Conservation (phyloP, 192 early-diverging fungal species). For the Gryganskiella cystojenkinii region DNA sequence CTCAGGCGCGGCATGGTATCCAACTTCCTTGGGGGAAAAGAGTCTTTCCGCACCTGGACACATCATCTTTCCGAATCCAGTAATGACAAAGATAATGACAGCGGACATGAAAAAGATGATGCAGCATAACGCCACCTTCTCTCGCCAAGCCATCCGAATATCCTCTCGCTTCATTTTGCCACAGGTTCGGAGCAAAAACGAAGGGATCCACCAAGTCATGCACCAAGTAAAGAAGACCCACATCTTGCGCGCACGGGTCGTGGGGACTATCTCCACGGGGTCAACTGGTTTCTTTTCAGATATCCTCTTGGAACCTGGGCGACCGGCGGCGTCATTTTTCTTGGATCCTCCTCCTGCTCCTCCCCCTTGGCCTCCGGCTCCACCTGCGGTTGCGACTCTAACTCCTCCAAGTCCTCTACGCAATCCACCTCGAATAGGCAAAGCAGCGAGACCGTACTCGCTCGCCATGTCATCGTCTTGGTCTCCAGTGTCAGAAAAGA, state of each 20-base stretch:
- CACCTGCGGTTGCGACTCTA: neutral
- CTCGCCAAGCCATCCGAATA: constrained; percentile 95
- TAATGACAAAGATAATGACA: constrained; percentile 87
- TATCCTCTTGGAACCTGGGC: neutral
- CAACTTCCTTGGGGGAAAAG: constrained; percentile 67
- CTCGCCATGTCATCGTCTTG: constrained; percentile 54
- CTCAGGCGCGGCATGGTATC: constrained; percentile 64
- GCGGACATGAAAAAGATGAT: constrained; percentile 84
- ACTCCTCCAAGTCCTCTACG: constrained; percentile 2
- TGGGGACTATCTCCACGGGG: constrained; percentile 60
- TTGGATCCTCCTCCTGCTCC: neutral
- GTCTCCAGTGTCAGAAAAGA: constrained; percentile 38
- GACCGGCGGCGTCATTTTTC: neutral
- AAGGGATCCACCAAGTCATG: constrained; percentile 87
- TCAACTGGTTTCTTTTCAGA: constrained; percentile 54
- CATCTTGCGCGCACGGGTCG: constrained; percentile 56
- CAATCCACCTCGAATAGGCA: constrained; percentile 2
- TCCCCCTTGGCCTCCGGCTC: neutral
- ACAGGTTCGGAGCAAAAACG: constrained; percentile 61
- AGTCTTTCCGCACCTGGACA: constrained; percentile 81
- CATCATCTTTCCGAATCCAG: constrained; percentile 83
- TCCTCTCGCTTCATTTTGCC: constrained; percentile 89
- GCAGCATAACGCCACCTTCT: constrained; percentile 88
- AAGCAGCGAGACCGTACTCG: constrained; percentile 36
- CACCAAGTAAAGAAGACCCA: constrained; percentile 86